Evolutionary conservation across 495 filamentous ascomycete genomes (phyloP).

Genomic region (Daldinia caldariorum): DNA sequence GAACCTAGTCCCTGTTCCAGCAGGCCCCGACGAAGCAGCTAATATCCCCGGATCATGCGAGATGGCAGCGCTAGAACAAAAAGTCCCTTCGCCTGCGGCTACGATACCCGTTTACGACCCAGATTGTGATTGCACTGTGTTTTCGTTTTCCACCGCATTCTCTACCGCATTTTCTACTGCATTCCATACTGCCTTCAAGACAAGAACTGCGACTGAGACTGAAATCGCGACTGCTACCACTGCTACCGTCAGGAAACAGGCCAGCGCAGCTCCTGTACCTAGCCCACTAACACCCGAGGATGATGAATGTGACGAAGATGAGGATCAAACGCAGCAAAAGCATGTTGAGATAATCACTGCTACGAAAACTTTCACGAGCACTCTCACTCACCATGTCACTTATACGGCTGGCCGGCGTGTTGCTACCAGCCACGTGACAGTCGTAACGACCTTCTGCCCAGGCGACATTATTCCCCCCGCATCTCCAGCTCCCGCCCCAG

Average conservation of each 20-base stretch:
- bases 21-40: conserved; percentile 41
- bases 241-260: conserved; percentile 16
- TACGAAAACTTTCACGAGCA: conserved; percentile 32
- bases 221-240: not conserved
- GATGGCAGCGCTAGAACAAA: conserved; percentile 7
- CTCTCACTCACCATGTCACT: conserved; percentile 28
- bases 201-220: not conserved
- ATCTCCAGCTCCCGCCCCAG: conserved; percentile 1
- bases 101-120: conserved; percentile 1
- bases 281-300: not conserved
- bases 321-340: conserved; percentile 2
- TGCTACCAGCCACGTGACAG: conserved; percentile 22
- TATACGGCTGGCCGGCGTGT: conserved; percentile 24
- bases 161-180: not conserved
- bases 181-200: not conserved
- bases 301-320: conserved; percentile 19
- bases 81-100: not conserved
- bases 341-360: conserved; percentile 10
- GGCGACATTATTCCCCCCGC: conserved; percentile 13
- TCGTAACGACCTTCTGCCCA: conserved; percentile 39
- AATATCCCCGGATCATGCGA: conserved; percentile 43
- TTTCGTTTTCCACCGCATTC: not conserved
- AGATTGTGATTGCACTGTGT: not conserved
- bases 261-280: conserved; percentile 1
- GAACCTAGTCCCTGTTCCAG: conserved; percentile 42